phyloP scores from a whole-genome alignment of 352 stramenopile species.

The Pythium coloratum region DNA sequence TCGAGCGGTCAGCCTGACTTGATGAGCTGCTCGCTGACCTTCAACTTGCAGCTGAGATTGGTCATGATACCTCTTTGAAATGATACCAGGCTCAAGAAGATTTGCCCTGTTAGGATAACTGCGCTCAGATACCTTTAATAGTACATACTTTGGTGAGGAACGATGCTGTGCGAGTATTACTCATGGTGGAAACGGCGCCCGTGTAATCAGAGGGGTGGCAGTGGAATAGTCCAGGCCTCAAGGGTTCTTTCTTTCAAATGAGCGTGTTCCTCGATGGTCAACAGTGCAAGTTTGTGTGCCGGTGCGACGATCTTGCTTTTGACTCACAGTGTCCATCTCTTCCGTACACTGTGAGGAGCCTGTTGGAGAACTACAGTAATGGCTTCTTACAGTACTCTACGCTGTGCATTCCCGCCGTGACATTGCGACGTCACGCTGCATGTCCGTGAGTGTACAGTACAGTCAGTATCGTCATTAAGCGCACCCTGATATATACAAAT shows the following conservation, averaged over 20 bases:
- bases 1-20: neutral
- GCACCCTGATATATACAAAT: too few species aligned
- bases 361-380: neutral
- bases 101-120: neutral
- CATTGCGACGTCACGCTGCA: neutral
- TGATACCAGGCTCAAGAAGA: neutral
- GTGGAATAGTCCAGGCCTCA: neutral
- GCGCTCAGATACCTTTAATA: neutral
- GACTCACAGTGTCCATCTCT: too few species aligned
- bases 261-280: neutral
- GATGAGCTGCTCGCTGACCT: constrained; percentile 8
- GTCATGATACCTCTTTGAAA: neutral
- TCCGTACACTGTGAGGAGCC: neutral
- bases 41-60: constrained; percentile 7
- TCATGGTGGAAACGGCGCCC: neutral
- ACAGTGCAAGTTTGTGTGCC: neutral
- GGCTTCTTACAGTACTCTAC: neutral
- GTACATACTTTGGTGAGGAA: neutral
- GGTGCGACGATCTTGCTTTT: too few species aligned
- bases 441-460: neutral
- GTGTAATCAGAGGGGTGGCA: neutral
- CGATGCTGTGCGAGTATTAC: neutral
- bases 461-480: neutral
- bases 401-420: neutral
- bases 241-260: neutral